phyloP scores from a whole-genome alignment of 1,284 basidiomycete species.

The Ganoderma meredithae region DNA sequence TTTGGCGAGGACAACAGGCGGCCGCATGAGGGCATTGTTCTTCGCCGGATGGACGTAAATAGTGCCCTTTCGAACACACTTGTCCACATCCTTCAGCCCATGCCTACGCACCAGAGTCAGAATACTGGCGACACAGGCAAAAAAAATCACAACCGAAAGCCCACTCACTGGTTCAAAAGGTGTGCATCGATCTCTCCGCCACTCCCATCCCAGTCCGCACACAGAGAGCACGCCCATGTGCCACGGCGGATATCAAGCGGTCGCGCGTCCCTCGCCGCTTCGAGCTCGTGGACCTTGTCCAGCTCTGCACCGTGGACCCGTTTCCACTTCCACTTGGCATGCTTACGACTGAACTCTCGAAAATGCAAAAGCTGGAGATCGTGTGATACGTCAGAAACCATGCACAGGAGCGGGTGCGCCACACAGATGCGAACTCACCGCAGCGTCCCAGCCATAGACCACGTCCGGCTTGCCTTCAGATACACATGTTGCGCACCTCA shows the following conservation, averaged over 20 bases:
- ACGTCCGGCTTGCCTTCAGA: neutral
- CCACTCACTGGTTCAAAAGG: neutral
- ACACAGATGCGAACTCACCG: neutral
- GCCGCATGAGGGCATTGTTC: neutral
- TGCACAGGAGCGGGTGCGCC: too few relatives aligned
- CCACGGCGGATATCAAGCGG: neutral
- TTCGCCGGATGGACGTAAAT: neutral
- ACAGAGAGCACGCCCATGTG: neutral
- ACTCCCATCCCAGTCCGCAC: neutral
- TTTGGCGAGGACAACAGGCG: neutral
- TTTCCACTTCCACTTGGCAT: neutral
- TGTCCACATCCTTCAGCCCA: neutral
- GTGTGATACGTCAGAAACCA: neutral
- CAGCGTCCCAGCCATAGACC: slow-evolving; percentile 8
- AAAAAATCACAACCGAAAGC: neutral
- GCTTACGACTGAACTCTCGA: neutral
- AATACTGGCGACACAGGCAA: neutral
- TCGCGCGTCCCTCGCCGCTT: neutral
- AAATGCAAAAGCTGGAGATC: neutral
- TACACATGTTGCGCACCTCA: slow-evolving; percentile 1
- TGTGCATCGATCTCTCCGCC: neutral
- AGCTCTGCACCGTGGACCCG: neutral
- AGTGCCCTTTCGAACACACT: neutral
- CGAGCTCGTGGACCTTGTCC: neutral
- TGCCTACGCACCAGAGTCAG: neutral